Conservation (phyloP, 495 filamentous ascomycete genomes). For the Evernia prunastri region DNA sequence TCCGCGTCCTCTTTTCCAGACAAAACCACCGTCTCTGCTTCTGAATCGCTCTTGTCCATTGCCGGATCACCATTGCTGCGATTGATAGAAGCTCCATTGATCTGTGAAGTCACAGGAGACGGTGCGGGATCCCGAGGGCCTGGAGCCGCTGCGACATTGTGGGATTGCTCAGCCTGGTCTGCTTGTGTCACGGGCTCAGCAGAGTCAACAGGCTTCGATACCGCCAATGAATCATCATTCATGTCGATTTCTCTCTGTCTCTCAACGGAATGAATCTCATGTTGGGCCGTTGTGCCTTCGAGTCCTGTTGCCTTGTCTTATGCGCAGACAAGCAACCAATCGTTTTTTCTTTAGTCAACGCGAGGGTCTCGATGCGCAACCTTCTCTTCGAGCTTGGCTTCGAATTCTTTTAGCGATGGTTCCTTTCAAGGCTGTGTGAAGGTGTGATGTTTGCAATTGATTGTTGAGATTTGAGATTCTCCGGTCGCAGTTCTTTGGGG, state of each 20-base stretch:
- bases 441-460: slow-evolving; percentile 11
- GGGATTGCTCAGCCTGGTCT: slow-evolving; percentile 3
- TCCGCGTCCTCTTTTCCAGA: slow-evolving; percentile 65
- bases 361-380: slow-evolving; percentile 8
- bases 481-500: slow-evolving; percentile 18
- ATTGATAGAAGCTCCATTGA: slow-evolving; percentile 7
- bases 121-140: background rate
- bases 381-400: background rate
- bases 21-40: slow-evolving; percentile 75
- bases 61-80: slow-evolving; percentile 17
- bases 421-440: background rate
- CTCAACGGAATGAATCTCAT: slow-evolving; percentile 17
- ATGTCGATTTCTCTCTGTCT: slow-evolving; percentile 14
- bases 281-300: slow-evolving; percentile 19
- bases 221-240: slow-evolving; percentile 15
- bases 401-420: background rate
- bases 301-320: slow-evolving; percentile 17
- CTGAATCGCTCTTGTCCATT: slow-evolving; percentile 56
- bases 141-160: slow-evolving; percentile 5
- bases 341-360: slow-evolving; percentile 3
- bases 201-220: slow-evolving; percentile 13
- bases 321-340: slow-evolving; percentile 19
- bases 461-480: slow-evolving; percentile 2
- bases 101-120: slow-evolving; percentile 4
- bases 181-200: background rate